Base-by-base conservation (phyloP, 495 filamentous ascomycete species). In the Xylaria acuta region DNA sequence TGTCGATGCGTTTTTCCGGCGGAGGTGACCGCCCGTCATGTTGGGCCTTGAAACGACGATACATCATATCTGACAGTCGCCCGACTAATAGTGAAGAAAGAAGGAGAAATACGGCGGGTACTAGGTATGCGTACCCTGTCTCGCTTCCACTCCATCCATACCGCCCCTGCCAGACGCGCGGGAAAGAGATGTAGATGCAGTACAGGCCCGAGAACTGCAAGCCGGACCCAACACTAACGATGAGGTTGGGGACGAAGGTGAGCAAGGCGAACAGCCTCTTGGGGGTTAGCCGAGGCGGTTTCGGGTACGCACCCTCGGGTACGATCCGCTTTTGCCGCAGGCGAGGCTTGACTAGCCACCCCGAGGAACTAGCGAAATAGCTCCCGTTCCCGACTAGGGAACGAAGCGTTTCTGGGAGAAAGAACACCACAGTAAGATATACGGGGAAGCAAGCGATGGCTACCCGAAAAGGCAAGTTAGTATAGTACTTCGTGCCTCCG, bases 331-430 rank as follows among this genome's bases (percentile, higher is more conserved):
- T 54, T 27, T 62, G 58, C 30, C 76, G 66, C 14, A 47, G 36
- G 1, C 71, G 74, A 12, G 69, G 59, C 11, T 63, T 51, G 30
- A 80, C 59, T 69, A 73, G 69, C 40, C 40, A 53, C n/a, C 60
- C 30, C 0, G 36, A n/a, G 22, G 69, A 49, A 27, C 41, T 34
- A 14, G 60, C 43, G 40, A 71, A 74, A 3, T 71, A 47, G 16
- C 64, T 25, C 22, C 79, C 80, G 56, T 80, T 79, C 3, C 80
- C 80, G 1, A 80, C 80, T 1, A 69, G 49, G 22, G 70, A 76
- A 6, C 80, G 72, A 11, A 82, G 75, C 11, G 80, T 82, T 71
- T 82, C 80, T 3, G 79, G 80, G 7, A 80, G 73, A 60, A 63
- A 73, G 68, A 81, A 78, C 14, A 82, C 27, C 41, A 81, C 75